Conservation (phyloP, 139 green algal genomes). For the Chlamydomonas sp. region DNA sequence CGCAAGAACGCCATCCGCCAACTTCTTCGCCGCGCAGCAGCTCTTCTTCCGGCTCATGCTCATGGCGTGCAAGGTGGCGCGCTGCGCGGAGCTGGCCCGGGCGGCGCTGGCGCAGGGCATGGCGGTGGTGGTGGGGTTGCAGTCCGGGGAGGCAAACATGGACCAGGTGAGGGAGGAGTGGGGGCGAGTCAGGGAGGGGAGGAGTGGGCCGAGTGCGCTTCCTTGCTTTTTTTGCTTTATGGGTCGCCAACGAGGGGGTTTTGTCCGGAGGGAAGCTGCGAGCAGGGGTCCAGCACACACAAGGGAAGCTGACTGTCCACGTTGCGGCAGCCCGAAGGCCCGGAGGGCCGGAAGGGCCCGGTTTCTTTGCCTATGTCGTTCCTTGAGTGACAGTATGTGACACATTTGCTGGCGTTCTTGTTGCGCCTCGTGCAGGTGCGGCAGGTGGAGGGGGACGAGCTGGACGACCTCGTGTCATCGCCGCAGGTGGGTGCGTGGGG, state of each 20-base stretch:
- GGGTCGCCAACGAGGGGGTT: background rate
- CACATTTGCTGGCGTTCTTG: background rate
- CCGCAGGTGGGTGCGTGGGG: background rate
- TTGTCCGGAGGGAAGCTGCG: background rate
- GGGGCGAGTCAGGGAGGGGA: too few species aligned
- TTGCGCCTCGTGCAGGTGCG: background rate
- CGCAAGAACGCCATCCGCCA: background rate
- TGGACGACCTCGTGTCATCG: background rate
- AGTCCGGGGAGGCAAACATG: too few species aligned
- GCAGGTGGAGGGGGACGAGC: background rate
- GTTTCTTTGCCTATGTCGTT: too few species aligned
- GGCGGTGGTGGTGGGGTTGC: background rate
- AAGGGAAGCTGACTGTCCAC: too few species aligned
- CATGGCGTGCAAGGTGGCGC: conserved; percentile 83
- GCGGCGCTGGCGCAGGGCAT: background rate
- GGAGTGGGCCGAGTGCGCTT: too few species aligned
- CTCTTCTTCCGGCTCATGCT: conserved; percentile 80
- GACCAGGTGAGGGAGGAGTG: too few species aligned
- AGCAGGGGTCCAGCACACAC: too few species aligned
- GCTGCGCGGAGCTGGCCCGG: background rate
- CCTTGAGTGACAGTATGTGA: background rate
- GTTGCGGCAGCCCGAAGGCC: too few species aligned
- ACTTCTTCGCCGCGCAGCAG: conserved; percentile 46
- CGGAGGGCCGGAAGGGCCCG: too few species aligned
- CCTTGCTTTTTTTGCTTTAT: too few species aligned